phyloP scores from a whole-genome alignment of 139 green algal genomes.

The Chlorella sp. region DNA sequence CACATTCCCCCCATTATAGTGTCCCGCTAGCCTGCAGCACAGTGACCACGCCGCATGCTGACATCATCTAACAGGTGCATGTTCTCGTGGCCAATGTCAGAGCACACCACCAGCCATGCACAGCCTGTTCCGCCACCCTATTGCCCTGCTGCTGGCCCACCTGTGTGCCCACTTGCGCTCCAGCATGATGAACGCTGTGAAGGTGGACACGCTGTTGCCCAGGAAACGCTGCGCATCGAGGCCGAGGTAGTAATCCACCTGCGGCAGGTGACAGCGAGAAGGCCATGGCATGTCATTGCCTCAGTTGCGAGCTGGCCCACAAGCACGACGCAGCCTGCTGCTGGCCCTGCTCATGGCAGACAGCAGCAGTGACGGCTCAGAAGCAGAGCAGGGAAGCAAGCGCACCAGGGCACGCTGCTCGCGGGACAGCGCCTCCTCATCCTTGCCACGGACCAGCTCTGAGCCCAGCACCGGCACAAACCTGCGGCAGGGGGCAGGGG shows the following conservation, averaged over 20 bases:
- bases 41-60: too few species aligned
- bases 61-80: not conserved
- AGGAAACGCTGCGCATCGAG: constrained; percentile 21
- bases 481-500: too few species aligned
- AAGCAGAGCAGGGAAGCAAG: not conserved
- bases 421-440: not conserved
- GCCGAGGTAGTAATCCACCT: constrained; percentile 33
- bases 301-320: too few species aligned
- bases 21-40: not conserved
- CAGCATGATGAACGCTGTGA: constrained; percentile 35
- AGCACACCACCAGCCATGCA: not conserved
- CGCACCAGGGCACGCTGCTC: constrained; percentile 22
- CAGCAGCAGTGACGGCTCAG: too few species aligned
- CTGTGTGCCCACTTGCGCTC: constrained; percentile 11
- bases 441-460: not conserved
- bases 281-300: too few species aligned
- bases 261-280: not conserved
- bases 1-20: constrained; percentile 17
- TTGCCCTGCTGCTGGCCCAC: not conserved
- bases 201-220: constrained; percentile 37
- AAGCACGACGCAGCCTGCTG: too few species aligned
- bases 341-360: too few species aligned
- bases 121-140: not conserved
- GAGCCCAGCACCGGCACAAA: constrained; percentile 11
- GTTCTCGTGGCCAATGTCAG: too few species aligned